Evolutionary conservation across 2,329 filamentous ascomycete genomes (phyloP).

Genomic region (Nothophoma quercina): DNA sequence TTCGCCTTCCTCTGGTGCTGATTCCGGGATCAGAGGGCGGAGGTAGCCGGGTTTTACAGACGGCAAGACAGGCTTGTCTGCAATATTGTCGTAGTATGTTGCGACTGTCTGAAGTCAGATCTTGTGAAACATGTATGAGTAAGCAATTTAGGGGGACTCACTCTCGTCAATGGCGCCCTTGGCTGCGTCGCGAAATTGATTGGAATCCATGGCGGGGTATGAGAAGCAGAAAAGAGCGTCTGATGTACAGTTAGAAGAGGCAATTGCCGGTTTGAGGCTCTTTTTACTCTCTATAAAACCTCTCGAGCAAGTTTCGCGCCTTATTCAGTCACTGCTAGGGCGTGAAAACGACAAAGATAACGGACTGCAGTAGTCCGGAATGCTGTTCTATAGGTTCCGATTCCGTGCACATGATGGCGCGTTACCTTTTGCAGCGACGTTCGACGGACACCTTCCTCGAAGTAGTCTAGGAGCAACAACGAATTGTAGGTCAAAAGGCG

Average conservation of each 20-base stretch:
- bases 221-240: neutral
- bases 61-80: conserved; percentile 75
- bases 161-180: conserved; percentile 83
- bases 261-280: neutral
- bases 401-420: conserved; percentile 10
- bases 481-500: neutral
- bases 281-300: neutral
- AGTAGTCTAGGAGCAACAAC: neutral
- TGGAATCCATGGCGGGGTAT: conserved; percentile 70
- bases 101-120: conserved; percentile 65
- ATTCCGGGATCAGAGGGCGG: conserved; percentile 74
- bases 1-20: conserved; percentile 71
- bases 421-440: neutral
- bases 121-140: neutral
- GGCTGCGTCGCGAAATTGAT: conserved; percentile 79
- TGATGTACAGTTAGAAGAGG: too few relatives aligned
- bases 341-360: conserved; percentile 1
- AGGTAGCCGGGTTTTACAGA: conserved; percentile 86
- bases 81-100: conserved; percentile 80
- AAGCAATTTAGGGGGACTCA: conserved; percentile 46
- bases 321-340: neutral
- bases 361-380: neutral
- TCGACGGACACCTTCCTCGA: neutral
- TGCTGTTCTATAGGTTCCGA: neutral
- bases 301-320: too few relatives aligned